Percentiles rank a stretch among this genome's conserved stretches.
These are phyloP conservation scores for Aristolochia californica DNA, from an alignment of 164 flowering plant genomes.

Conservation along the genomic window DNA sequence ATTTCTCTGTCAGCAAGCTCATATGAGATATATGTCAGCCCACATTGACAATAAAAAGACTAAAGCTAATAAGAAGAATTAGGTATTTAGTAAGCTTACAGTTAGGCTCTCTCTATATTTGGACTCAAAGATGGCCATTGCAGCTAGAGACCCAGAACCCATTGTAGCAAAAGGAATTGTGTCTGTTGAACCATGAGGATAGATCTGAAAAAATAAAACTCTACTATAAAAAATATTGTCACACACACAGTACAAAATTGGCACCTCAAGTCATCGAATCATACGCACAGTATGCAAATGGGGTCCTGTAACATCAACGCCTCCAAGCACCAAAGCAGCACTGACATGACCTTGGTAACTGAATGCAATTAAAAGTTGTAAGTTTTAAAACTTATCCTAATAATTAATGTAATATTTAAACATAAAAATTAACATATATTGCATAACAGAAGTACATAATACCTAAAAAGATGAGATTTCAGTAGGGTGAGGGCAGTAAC, in stretches of 20 bases:
- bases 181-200: conserved; percentile 98
- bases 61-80: conserved; percentile 9
- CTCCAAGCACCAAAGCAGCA: conserved; percentile 98
- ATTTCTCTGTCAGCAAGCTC: conserved; percentile 12
- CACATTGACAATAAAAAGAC: conserved; percentile 8
- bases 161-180: conserved; percentile 93
- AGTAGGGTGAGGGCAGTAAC: conserved; percentile 79
- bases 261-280: conserved; percentile 3
- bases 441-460: neutral
- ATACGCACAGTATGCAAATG: conserved; percentile 88
- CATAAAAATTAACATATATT: too few relatives aligned
- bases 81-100: conserved; percentile 37
- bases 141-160: conserved; percentile 99
- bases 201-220: conserved; percentile 44
- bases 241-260: neutral
- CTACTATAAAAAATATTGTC: neutral
- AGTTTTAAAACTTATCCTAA: neutral
- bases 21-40: conserved; percentile 1
- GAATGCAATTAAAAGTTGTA: conserved; percentile 1
- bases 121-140: conserved; percentile 89
- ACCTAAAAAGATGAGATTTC: conserved; percentile 89
- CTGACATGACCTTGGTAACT: conserved; percentile 89
- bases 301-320: conserved; percentile 95
- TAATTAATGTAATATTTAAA: neutral
- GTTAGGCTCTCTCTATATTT: conserved; percentile 73